Conservation (phyloP, 2,329 filamentous ascomycete species). For the Trichoderma sp. region DNA sequence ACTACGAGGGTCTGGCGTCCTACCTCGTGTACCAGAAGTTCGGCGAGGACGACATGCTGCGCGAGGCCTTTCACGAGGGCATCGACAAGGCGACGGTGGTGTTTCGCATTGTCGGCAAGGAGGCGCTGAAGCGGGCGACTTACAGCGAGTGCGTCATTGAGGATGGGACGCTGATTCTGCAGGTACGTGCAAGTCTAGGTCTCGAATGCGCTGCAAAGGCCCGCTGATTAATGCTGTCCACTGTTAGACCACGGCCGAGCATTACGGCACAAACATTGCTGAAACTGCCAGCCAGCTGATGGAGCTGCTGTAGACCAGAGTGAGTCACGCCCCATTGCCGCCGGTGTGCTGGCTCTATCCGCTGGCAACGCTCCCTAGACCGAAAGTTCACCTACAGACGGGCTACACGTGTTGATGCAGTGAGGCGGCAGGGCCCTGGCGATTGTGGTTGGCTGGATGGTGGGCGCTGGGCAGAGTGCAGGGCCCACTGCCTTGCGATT, state of each 20-base stretch:
- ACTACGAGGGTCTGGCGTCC: constrained; percentile 48
- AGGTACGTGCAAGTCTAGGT: constrained; percentile 34
- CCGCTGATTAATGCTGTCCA: neutral
- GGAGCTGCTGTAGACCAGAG: constrained; percentile 5
- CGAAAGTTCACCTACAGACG: constrained; percentile 16
- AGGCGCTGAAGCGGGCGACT: constrained; percentile 37
- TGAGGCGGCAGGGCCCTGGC: neutral
- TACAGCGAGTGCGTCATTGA: constrained; percentile 53
- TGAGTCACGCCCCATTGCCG: neutral
- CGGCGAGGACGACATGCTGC: constrained; percentile 50
- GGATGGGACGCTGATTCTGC: constrained; percentile 52
- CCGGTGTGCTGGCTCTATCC: neutral
- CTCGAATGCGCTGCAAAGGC: no score
- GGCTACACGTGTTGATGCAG: constrained; percentile 23
- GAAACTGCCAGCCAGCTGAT: constrained; percentile 30
- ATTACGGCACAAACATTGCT: constrained; percentile 25
- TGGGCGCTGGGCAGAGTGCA: neutral
- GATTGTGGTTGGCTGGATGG: constrained; percentile 7
- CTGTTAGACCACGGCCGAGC: constrained; percentile 3
- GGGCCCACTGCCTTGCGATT: constrained; percentile 2
- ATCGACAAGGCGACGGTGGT: constrained; percentile 46
- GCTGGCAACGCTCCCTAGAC: constrained; percentile 14
- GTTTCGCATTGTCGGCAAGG: constrained; percentile 51
- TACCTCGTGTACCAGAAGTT: constrained; percentile 49
- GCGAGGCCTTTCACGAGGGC: constrained; percentile 51